Base-by-base conservation (phyloP, 768 basidiomycete species). In the Scleroderma bovista region DNA sequence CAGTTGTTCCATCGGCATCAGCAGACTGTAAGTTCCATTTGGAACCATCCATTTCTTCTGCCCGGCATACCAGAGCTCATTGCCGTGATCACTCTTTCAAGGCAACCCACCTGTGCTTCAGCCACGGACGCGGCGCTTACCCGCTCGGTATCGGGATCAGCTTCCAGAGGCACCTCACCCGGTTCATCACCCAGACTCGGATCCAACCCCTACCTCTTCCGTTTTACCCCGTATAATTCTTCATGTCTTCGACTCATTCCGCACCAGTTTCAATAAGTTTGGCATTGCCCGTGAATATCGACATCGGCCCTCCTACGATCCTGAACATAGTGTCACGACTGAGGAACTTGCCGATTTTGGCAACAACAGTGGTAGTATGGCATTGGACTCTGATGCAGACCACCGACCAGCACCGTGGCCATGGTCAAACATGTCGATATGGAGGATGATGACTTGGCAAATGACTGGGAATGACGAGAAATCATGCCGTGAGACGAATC, bases 261-360 rank as follows among this genome's bases (percentile, higher is more conserved):
- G 29, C 8, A 57, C 57, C 7, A 44, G 22, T 6, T 19, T 52
- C 20, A 60, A 60, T 22, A 31, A 17, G n/a, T 60, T 60, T 45
- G 46, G 53, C 4, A 40, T 57, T 6, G 24, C 50, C 13, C 38
- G 50, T 3, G 41, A 55, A 40, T 60, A 60, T 40, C 46, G 20
- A 3, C 48, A 57, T 42, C 47, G 45, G 31, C 48, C 48, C 12
- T 31, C 40, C 6, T 29, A 49, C 17, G 26, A 49, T 20, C 39
- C 20, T 5, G 39, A 40, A 16, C 17, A 13, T 12, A 31, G 34
- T 3, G 20, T 48, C 3, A 23, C 22, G 15, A 2, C 23, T 2
- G 19, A 52, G 2, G 26, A 48, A 23, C 32, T 52, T 31, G 42
- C 46, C 11, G 33, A 47, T 15, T 24, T 48, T 29, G 26, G 26